Conservation (phyloP, 2,329 filamentous ascomycete genomes). For the Colletotrichum chrysophilum region DNA sequence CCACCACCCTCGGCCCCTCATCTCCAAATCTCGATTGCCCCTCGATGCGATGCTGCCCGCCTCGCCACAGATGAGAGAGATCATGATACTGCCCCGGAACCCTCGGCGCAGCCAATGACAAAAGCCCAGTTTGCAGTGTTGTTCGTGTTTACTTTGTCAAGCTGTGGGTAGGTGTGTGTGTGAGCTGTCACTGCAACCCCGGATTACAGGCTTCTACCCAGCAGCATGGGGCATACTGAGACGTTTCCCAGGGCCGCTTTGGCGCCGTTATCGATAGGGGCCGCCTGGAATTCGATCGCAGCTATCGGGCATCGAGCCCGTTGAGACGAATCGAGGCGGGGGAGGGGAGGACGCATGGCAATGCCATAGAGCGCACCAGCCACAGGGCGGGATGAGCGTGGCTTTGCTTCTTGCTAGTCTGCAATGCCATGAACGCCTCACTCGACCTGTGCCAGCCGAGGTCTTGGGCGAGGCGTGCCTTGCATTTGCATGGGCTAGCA, state of each 20-base stretch:
- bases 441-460: neutral
- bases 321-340: slow-evolving; percentile 1
- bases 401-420: neutral
- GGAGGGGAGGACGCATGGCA: neutral
- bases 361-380: slow-evolving; percentile 9
- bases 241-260: neutral
- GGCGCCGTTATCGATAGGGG: slow-evolving; percentile 12
- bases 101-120: neutral
- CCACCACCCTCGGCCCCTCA: neutral
- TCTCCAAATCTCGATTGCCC: slow-evolving; percentile 3
- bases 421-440: slow-evolving; percentile 19
- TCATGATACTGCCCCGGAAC: neutral
- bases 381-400: slow-evolving; percentile 9
- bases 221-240: slow-evolving; percentile 8
- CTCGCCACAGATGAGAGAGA: neutral
- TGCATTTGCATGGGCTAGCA: neutral
- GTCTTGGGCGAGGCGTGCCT: slow-evolving; percentile 1
- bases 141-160: neutral
- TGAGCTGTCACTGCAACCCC: slow-evolving; percentile 8
- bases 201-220: slow-evolving; percentile 8
- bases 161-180: neutral
- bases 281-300: neutral
- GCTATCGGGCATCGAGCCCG: slow-evolving; percentile 1
- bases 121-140: neutral
- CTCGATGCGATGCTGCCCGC: neutral